Conservation (phyloP, 2,329 filamentous ascomycete species). For the Phyllosticta ampelicida region DNA sequence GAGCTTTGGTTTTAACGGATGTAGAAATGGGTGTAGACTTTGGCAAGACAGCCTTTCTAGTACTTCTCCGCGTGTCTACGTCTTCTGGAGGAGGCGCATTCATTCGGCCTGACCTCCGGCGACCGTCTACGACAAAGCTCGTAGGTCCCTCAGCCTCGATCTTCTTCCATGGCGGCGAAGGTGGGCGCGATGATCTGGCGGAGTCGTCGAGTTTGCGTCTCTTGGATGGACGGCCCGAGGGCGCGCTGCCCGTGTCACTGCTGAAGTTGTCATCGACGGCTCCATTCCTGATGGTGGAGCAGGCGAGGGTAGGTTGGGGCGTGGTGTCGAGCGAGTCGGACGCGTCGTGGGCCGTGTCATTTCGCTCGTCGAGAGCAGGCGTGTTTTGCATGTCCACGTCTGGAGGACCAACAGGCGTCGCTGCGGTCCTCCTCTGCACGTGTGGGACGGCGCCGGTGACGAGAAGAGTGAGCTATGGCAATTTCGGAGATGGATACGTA, state of each 20-base stretch:
- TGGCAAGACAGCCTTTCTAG: conserved; percentile 3
- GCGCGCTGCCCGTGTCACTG: not conserved
- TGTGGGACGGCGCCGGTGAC: conserved; percentile 18
- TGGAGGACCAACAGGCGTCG: conserved; percentile 7
- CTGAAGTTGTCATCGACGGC: not conserved
- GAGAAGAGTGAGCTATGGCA: conserved; percentile 10
- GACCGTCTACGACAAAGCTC: conserved; percentile 58
- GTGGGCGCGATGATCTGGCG: conserved; percentile 32
- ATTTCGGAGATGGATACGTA: conserved; percentile 1
- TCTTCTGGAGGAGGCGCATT: conserved; percentile 34
- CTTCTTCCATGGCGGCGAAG: conserved; percentile 91
- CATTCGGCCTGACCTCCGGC: conserved; percentile 50
- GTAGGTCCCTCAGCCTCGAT: conserved; percentile 77
- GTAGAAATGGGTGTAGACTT: conserved; percentile 5
- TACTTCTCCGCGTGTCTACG: conserved; percentile 23
- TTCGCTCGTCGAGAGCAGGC: conserved; percentile 15
- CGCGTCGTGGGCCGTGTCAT: conserved; percentile 20
- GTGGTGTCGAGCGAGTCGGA: conserved; percentile 13
- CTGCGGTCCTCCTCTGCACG: conserved; percentile 18
- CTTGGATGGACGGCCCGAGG: conserved; percentile 39
- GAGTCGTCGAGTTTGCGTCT: conserved; percentile 46
- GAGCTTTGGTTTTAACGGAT: conserved; percentile 1
- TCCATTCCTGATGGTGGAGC: not conserved
- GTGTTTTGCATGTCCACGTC: conserved; percentile 12
- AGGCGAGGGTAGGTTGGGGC: not conserved